Conservation (phyloP, 495 filamentous ascomycete species). For the Elaphomyces granulatus region DNA sequence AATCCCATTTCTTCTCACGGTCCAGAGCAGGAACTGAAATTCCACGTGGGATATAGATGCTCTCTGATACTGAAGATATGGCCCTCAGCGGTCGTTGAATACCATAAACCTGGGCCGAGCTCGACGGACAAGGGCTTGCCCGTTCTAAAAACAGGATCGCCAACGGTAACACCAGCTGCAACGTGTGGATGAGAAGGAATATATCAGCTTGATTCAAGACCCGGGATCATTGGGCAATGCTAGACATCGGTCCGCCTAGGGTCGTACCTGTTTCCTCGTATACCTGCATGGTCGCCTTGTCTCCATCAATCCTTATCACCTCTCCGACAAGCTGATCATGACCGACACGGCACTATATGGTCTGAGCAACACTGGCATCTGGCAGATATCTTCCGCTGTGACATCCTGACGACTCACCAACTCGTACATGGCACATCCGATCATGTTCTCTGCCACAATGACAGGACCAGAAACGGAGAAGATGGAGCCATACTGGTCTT, state of each 20-base stretch:
- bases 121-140: slow-evolving; percentile 96
- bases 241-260: too few relatives aligned
- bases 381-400: too few relatives aligned
- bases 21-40: slow-evolving; percentile 80
- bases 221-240: too few relatives aligned
- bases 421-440: slow-evolving; percentile 99
- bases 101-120: slow-evolving; percentile 89
- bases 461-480: slow-evolving; percentile 59
- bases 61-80: slow-evolving; percentile 59
- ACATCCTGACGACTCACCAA: slow-evolving; percentile 51
- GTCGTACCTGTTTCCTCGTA: slow-evolving; percentile 93
- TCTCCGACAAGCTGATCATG: slow-evolving; percentile 84
- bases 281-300: slow-evolving; percentile 94
- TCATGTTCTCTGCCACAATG: slow-evolving; percentile 95
- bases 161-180: slow-evolving; percentile 84
- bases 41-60: slow-evolving; percentile 96
- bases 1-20: slow-evolving; percentile 87
- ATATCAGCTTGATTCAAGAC: too few relatives aligned
- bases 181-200: not conserved
- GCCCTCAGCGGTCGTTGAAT: slow-evolving; percentile 87
- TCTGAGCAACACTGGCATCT: too few relatives aligned
- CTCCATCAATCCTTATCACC: slow-evolving; percentile 92
- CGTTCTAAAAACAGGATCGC: slow-evolving; percentile 79
- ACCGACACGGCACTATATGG: slow-evolving; percentile 63
- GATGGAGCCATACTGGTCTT: slow-evolving; percentile 42